Evolutionary conservation across 306 rosid genomes (phyloP).

Genomic region (Dalbergia cultrata): DNA sequence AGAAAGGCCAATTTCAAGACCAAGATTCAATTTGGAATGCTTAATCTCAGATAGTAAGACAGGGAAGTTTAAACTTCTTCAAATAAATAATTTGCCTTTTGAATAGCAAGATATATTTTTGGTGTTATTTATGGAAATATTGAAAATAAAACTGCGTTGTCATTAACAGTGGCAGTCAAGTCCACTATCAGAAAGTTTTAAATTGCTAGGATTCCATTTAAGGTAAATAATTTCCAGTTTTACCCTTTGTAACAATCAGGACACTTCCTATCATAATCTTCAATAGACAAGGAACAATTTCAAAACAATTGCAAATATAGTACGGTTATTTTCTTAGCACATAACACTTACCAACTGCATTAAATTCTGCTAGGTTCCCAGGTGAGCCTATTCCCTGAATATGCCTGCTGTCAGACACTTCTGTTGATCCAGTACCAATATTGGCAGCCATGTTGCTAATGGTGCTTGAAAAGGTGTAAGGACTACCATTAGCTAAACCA

Average conservation of each 20-base stretch:
- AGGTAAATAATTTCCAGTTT: slow-evolving; percentile 32
- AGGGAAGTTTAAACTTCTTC: slow-evolving; percentile 37
- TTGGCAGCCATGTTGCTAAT: slow-evolving; percentile 55
- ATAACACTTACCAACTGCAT: slow-evolving; percentile 65
- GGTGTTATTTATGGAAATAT: slow-evolving; percentile 11
- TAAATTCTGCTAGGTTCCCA: slow-evolving; percentile 66
- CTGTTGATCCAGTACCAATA: slow-evolving; percentile 61
- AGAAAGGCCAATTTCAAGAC: slow-evolving; percentile 40
- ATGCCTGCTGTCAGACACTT: slow-evolving; percentile 63
- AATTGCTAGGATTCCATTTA: slow-evolving; percentile 29
- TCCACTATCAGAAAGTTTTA: slow-evolving; percentile 28
- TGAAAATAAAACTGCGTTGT: slow-evolving; percentile 6
- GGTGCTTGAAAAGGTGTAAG: slow-evolving; percentile 55
- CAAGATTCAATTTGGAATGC: slow-evolving; percentile 1
- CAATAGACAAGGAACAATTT: neutral
- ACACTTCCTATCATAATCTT: neutral
- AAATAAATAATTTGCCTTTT: slow-evolving; percentile 29
- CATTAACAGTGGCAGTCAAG: slow-evolving; percentile 35
- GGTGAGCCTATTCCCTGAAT: slow-evolving; percentile 58
- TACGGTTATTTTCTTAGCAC: slow-evolving; percentile 31
- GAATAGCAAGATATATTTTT: slow-evolving; percentile 1
- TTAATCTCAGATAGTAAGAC: slow-evolving; percentile 30
- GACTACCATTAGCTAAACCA: slow-evolving; percentile 64
- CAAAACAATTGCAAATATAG: slow-evolving; percentile 18
- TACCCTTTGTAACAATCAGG: neutral